Conservation (phyloP, 179 eudicot genomes). For the Spergularia azorica region DNA sequence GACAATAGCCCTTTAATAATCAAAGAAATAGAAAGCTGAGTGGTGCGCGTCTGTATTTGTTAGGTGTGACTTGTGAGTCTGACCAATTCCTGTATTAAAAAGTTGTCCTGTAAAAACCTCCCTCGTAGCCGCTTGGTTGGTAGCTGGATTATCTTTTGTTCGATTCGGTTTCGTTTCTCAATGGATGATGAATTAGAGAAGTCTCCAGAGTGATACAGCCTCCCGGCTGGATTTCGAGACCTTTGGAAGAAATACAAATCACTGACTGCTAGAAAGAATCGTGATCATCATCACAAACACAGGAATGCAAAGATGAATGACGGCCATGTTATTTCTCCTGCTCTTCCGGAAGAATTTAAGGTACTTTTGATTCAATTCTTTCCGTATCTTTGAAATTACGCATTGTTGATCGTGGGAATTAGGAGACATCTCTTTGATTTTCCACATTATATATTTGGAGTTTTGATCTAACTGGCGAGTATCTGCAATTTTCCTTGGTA, state of each 20-base stretch:
- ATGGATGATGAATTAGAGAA: conserved; percentile 15
- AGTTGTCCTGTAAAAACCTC: no score
- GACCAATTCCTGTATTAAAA: not conserved
- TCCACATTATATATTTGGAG: no score
- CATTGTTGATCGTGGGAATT: no score
- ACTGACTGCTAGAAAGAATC: not conserved
- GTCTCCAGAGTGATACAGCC: conserved; percentile 15
- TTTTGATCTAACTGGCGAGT: no score
- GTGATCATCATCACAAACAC: not conserved
- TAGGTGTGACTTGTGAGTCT: no score
- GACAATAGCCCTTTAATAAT: no score
- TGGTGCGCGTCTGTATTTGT: no score
- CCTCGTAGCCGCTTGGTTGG: no score
- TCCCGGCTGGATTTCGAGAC: conserved; percentile 3
- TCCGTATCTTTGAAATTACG: no score
- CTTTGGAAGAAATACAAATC: conserved; percentile 20
- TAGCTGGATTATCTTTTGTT: not conserved
- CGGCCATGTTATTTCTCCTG: not conserved
- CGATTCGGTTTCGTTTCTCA: not conserved
- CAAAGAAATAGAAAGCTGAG: no score
- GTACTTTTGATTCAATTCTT: conserved; percentile 1
- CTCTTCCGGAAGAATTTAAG: conserved; percentile 2
- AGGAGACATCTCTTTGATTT: no score
- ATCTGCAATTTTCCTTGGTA: no score
- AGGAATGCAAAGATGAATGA: not conserved